Evolutionary conservation across 1,284 basidiomycete genomes (phyloP), one percentile per base, ranked within the genome.

Genomic region (Ustilago hordei): DNA sequence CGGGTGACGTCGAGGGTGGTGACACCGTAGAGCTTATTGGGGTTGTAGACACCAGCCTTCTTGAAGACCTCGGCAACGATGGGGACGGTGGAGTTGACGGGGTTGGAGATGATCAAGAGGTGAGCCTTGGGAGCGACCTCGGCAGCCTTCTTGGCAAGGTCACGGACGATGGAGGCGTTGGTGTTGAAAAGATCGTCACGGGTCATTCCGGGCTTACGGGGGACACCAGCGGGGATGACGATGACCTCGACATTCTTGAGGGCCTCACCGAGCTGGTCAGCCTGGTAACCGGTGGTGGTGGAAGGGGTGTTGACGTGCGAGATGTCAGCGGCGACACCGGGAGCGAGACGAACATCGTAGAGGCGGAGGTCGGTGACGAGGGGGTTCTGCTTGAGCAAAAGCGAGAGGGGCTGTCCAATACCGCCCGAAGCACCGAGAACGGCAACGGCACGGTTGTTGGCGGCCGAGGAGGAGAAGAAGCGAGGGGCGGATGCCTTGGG

Each of bases 171-270:
- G 74, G 93, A 94, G 63, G 94, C 94, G 87, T 96, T 95, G 79
- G 93, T 95, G 89, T 95, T 96, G 92, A 99, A 99, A 75, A 99
- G 93, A 87, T 99, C 96, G 87, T 99, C 96, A 89, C 97, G 94
- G 88, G 92, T 94, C 95, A 95, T 94, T 36, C 84, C 87, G 69
- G 81, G 87, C 84, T 87, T 87, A 73, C 87, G 86, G 60, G 87
- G 87, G 41, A 87, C 85, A 81, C 96, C 97, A 87, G 96, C 96
- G 72, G 97, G 97, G 87, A 98, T 97, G 81, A 99, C 93, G 80
- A 99, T 92, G 78, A 99, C 92, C 88, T 95, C 89, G 77, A 90
- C 92, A 81, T 92, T 93, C 75, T 93, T 91, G 69, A 97, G 90
- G 28, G 95, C 94, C 81, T 91, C 90, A 86, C 94, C 93, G 83